Evolutionary conservation across 768 basidiomycete species (phyloP).

Genomic region (Tricholomella constricta): DNA sequence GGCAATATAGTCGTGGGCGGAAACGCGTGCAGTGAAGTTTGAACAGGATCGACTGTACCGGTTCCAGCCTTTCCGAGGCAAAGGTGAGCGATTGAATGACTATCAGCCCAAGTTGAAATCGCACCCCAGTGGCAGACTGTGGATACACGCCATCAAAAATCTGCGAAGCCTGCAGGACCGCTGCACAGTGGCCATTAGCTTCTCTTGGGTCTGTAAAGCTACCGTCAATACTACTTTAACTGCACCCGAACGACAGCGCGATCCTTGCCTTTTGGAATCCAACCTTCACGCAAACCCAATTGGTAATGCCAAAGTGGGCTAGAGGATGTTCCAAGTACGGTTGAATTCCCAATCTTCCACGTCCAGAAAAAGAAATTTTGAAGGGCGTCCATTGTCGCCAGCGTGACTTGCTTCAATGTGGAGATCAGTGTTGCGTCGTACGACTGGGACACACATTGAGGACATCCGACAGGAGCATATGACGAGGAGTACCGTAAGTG

Average conservation of each 20-base stretch:
- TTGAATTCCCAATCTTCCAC: constrained; percentile 92
- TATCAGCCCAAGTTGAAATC: neutral
- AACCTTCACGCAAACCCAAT: constrained; percentile 83
- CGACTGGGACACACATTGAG: constrained; percentile 28
- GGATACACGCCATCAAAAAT: constrained; percentile 56
- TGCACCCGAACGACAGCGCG: neutral
- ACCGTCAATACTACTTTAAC: neutral
- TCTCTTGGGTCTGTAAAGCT: constrained; percentile 43
- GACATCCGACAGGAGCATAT: neutral
- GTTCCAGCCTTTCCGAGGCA: constrained; percentile 45
- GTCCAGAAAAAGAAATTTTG: constrained; percentile 98
- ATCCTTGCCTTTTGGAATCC: constrained; percentile 73
- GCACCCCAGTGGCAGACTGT: constrained; percentile 67
- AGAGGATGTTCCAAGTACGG: constrained; percentile 62
- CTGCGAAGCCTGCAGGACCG: constrained; percentile 37
- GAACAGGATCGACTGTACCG: constrained; percentile 57
- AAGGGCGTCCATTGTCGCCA: constrained; percentile 86
- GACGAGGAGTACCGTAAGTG: neutral
- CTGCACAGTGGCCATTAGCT: constrained; percentile 45
- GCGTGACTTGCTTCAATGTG: constrained; percentile 62
- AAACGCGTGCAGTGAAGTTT: constrained; percentile 55
- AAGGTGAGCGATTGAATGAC: constrained; percentile 2
- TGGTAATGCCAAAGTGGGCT: constrained; percentile 86
- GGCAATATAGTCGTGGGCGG: constrained; percentile 64
- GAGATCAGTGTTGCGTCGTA: constrained; percentile 63